A percentile compares a stretch with the other conserved stretches of the same genome.
phyloP scores from a whole-genome alignment of 371 early-diverging fungal species.

The Quaeritorhiza haematococci region DNA sequence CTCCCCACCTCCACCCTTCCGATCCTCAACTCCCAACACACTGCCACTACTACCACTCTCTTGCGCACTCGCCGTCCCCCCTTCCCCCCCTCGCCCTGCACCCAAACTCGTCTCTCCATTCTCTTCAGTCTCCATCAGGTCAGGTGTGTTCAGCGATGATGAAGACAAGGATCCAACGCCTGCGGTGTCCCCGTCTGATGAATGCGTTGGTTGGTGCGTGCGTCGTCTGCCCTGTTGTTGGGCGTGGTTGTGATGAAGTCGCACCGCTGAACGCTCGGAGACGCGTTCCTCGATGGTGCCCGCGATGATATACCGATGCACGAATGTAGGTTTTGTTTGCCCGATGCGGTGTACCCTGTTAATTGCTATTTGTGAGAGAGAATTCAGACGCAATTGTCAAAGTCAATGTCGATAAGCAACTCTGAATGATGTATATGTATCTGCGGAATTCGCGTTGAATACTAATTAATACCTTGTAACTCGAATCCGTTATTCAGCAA shows the following conservation, averaged over 20 bases:
- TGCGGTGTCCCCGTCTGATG: no score
- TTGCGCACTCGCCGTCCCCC: no score
- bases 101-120: no score
- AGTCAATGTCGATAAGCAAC: not conserved
- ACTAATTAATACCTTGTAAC: conserved; percentile 22
- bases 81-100: no score
- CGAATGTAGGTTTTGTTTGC: conserved; percentile 30
- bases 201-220: no score
- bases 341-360: conserved; percentile 43
- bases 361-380: conserved; percentile 23
- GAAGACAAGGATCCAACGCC: no score
- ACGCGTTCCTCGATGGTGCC: conserved; percentile 31
- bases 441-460: not conserved
- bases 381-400: not conserved
- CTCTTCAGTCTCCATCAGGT: no score
- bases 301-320: conserved; percentile 35
- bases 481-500: conserved; percentile 33
- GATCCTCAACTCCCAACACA: no score
- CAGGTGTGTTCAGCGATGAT: no score
- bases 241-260: not conserved
- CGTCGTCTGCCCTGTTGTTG: not conserved
- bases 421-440: conserved; percentile 1
- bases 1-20: no score
- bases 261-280: not conserved
- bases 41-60: no score